A percentile compares a stretch with the other conserved stretches of the same genome.
phyloP scores from a whole-genome alignment of 2,329 filamentous ascomycete genomes.

The Chrysoporthe deuterocubensis region DNA sequence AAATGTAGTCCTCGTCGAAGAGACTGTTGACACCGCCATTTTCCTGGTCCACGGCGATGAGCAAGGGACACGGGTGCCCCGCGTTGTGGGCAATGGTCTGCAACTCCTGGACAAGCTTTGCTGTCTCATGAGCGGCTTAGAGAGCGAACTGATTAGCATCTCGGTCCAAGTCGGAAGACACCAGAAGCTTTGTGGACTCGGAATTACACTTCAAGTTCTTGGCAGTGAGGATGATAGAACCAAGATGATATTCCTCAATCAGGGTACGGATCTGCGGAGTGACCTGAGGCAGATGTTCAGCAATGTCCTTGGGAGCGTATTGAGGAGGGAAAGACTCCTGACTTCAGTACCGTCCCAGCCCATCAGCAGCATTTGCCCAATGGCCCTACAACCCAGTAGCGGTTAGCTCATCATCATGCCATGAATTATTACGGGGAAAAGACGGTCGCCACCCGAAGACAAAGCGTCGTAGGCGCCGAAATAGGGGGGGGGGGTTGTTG shows the following conservation, averaged over 20 bases:
- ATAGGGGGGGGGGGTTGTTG: constrained; percentile 4
- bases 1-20: constrained; percentile 93
- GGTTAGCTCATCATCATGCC: constrained; percentile 33
- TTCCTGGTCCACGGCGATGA: constrained; percentile 94
- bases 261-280: constrained; percentile 81
- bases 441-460: background rate
- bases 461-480: background rate
- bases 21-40: constrained; percentile 98
- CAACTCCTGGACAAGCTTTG: constrained; percentile 83
- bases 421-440: background rate
- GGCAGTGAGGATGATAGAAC: constrained; percentile 81
- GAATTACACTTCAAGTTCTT: constrained; percentile 80
- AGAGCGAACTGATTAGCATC: constrained; percentile 37
- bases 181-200: constrained; percentile 7
- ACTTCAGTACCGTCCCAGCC: constrained; percentile 85
- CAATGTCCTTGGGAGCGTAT: background rate
- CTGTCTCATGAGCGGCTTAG: constrained; percentile 86
- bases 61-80: constrained; percentile 84
- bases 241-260: constrained; percentile 84
- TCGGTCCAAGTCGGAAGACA: constrained; percentile 4
- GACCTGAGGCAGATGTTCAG: constrained; percentile 3
- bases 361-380: constrained; percentile 81
- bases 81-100: constrained; percentile 91
- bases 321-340: constrained; percentile 1
- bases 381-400: constrained; percentile 56